Base-by-base conservation (phyloP, 1,139 yeast genomes). In the Keqinozyma sinolaborantium region DNA sequence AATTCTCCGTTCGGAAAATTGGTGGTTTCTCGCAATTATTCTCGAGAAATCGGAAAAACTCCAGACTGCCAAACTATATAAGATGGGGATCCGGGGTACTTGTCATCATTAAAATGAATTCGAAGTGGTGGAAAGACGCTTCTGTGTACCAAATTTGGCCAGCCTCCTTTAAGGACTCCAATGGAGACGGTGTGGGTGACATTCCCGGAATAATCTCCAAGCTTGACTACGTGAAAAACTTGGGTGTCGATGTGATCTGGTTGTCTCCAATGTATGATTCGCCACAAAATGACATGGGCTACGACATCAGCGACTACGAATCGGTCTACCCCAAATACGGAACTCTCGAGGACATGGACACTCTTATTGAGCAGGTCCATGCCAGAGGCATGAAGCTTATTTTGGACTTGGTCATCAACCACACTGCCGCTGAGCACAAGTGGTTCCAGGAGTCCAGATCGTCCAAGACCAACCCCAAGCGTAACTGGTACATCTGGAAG, bases 231-330 rank as follows among this genome's bases (percentile, higher is more conserved):
- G 51, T 77, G 47, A 66, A 73, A 46, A 56, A 58, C 16, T 59
- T 77, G 31, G 82, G 82, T 2, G 64, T 63, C 13, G 79, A 74
- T 40, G 63, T 73, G 25, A 56, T 77, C 27, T 77, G 83, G 83
- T 56, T 77, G 39, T 70, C 74, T 16, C 83, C 83, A 23, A 70
- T 72, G 62, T 76, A 67, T 52, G 77, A 73, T 40, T 72, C 79
- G 1, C 83, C 83, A 4, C 77, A 72, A 47, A 72, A 71, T 30
- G 83, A 77, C 47, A 77, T 77, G 83, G 83, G 83, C 2, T 77
- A 77, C 48, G 83, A 77, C 47, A 73, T 77, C 44, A 58, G 73
- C 28, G 71, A 77, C 53, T 77, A 77, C 50, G 66, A 72, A 45
- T 60, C 54, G 13, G 65, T 77, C 24, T 67, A 75, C 48, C 71